Conservation (phyloP, 2,329 filamentous ascomycete genomes). For the Cladosporium sp. region DNA sequence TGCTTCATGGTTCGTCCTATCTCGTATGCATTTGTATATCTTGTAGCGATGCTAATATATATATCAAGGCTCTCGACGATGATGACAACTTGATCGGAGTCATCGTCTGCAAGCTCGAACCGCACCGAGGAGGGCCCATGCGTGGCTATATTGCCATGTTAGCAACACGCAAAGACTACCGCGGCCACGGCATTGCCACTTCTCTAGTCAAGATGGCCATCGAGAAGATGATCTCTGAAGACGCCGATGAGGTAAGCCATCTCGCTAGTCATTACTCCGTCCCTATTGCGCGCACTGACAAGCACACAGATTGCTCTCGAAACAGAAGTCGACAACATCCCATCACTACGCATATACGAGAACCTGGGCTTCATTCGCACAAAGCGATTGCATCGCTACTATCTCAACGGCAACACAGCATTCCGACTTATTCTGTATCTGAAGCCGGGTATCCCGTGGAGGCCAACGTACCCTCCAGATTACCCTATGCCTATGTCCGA, state of each 20-base stretch:
- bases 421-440: slow-evolving; percentile 84
- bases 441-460: slow-evolving; percentile 58
- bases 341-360: slow-evolving; percentile 91
- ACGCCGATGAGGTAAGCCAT: slow-evolving; percentile 72
- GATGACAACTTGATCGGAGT: slow-evolving; percentile 75
- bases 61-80: slow-evolving; percentile 54
- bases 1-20: slow-evolving; percentile 77
- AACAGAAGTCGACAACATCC: slow-evolving; percentile 88
- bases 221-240: slow-evolving; percentile 79
- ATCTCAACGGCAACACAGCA: slow-evolving; percentile 92
- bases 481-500: slow-evolving; percentile 24
- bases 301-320: slow-evolving; percentile 73
- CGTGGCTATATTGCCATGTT: slow-evolving; percentile 98
- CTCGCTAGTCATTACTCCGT: not conserved
- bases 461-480: slow-evolving; percentile 35
- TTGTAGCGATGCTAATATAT: not conserved
- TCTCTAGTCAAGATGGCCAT: slow-evolving; percentile 86
- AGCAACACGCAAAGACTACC: slow-evolving; percentile 77
- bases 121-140: slow-evolving; percentile 80
- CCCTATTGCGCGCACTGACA: not conserved
- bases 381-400: slow-evolving; percentile 92
- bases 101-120: slow-evolving; percentile 91
- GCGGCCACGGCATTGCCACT: slow-evolving; percentile 82
- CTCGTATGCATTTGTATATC: not conserved
- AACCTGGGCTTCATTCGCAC: slow-evolving; percentile 86